Evolutionary conservation across 2,329 filamentous ascomycete genomes (phyloP), one percentile per base, ranked within the genome.

Genomic region (Tolypocladium album): DNA sequence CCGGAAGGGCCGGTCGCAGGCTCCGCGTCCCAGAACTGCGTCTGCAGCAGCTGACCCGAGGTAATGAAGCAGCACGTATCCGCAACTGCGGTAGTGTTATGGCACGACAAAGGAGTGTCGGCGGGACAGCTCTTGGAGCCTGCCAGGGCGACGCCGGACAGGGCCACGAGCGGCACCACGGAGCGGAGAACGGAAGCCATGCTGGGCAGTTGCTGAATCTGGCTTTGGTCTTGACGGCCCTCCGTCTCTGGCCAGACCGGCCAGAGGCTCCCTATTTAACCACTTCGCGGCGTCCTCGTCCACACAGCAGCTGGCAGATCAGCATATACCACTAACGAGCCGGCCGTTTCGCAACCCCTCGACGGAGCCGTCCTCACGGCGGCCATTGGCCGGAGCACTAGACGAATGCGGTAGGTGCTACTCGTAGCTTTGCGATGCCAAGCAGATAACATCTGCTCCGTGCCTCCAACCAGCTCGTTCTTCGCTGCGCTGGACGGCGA

Each of bases 1-100:
- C 69, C 66, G n/a, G 64, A 52, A 2, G 88, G 88, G 0, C 89
- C 88, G 4, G 84, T 81, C 1, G 80, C 75, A 1, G 87, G 87
- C 61, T 81, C 70, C 0, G 83, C 82, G 68, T 91, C 88, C 88
- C 88, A 92, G 74, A 92, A 91, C 67, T 91, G 88, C 3, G 88
- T 91, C 72, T 85, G 83, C 6, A 91, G 78, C 56, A 91, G 75
- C 65, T 88, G 82, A 9, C 88, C 88, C 6, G 87, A 84, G 0
- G 88, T 87, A 31, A 83, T 78, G 76, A 90, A 88, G 75, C 88
- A 92, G 76, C 88, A 92, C 9, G 85, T 81, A 68, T 90, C 79
- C 58, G 78, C 72, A 20, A 83, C 80, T 24, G 75, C 73, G 2
- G 83, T 83, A 8, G 79, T 81, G 67, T 86, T 86, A 64, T 86